Conservation (phyloP, 163 green algal genomes). For the Scenedesmus sp. region DNA sequence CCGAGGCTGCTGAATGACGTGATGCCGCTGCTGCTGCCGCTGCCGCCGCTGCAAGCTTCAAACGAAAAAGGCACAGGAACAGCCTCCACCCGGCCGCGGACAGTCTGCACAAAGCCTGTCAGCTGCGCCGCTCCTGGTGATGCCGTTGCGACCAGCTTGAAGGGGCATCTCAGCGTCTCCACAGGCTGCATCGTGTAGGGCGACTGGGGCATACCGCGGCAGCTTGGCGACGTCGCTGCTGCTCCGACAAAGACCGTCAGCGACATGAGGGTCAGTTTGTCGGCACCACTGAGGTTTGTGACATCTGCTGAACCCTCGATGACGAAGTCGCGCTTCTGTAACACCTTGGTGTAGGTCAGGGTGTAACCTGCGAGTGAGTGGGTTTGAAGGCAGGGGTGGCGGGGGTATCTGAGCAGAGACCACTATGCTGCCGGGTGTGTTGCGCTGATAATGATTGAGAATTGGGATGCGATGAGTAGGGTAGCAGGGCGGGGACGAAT, state of each 20-base stretch:
- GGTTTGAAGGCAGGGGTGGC: not conserved
- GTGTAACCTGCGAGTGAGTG: constrained; percentile 36
- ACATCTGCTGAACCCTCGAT: constrained; percentile 7
- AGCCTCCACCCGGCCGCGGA: not conserved
- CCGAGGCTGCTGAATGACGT: not conserved
- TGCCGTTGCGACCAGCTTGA: not conserved
- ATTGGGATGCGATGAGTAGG: not conserved
- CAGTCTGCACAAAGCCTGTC: constrained; percentile 13
- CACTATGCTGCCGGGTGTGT: not conserved
- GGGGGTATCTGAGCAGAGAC: not conserved
- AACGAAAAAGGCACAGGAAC: not conserved
- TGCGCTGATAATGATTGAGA: not conserved
- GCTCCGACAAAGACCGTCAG: constrained; percentile 8
- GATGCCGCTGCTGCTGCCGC: not conserved
- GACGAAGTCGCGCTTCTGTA: constrained; percentile 17
- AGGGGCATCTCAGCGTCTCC: constrained; percentile 15
- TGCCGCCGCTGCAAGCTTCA: not conserved
- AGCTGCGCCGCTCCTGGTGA: not conserved
- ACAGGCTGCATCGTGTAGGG: not conserved
- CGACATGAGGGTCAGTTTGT: constrained; percentile 4
- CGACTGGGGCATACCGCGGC: not conserved
- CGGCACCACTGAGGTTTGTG: constrained; percentile 26
- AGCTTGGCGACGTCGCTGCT: not conserved
- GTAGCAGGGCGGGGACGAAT: no score
- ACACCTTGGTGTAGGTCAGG: constrained; percentile 2